These are phyloP conservation scores for Lactarius tabidus DNA, from an alignment of 768 basidiomycete genomes.

Conservation along the genomic window DNA sequence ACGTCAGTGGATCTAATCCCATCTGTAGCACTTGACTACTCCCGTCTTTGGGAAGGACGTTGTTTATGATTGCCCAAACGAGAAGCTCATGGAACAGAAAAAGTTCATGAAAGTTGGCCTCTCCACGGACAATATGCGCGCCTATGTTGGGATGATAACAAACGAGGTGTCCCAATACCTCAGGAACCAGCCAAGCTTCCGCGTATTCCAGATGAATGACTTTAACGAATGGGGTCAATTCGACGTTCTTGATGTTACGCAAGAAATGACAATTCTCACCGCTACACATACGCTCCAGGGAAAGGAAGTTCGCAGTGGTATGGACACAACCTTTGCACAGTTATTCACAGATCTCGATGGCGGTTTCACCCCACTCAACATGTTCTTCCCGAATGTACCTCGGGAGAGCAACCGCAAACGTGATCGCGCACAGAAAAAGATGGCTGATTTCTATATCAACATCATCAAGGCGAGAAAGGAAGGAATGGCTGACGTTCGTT, in stretches of 20 bases:
- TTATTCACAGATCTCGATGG: conserved; percentile 88
- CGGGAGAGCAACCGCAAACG: conserved; percentile 85
- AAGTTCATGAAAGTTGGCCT: conserved; percentile 96
- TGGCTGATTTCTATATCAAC: conserved; percentile 88
- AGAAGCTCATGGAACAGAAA: conserved; percentile 98
- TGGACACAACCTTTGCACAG: conserved; percentile 84
- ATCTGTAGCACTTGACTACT: conserved; percentile 73
- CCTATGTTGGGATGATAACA: conserved; percentile 59
- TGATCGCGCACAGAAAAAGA: conserved; percentile 86
- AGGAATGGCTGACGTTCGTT: conserved; percentile 41
- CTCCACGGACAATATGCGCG: conserved; percentile 83
- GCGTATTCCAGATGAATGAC: conserved; percentile 55
- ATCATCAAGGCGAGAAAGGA: conserved; percentile 75
- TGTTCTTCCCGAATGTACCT: conserved; percentile 91
- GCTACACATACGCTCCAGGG: conserved; percentile 94
- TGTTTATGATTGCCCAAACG: conserved; percentile 96
- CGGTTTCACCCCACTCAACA: conserved; percentile 94
- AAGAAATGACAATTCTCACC: conserved; percentile 92
- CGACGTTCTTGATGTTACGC: conserved; percentile 65
- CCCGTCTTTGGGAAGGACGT: conserved; percentile 98
- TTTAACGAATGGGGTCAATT: conserved; percentile 77
- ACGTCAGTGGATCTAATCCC: not conserved
- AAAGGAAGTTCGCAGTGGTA: conserved; percentile 69
- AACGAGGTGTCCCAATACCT: conserved; percentile 57
- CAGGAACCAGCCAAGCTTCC: conserved; percentile 59